phyloP scores from a whole-genome alignment of 2,329 filamentous ascomycete species.

The Aspergillus sp. region DNA sequence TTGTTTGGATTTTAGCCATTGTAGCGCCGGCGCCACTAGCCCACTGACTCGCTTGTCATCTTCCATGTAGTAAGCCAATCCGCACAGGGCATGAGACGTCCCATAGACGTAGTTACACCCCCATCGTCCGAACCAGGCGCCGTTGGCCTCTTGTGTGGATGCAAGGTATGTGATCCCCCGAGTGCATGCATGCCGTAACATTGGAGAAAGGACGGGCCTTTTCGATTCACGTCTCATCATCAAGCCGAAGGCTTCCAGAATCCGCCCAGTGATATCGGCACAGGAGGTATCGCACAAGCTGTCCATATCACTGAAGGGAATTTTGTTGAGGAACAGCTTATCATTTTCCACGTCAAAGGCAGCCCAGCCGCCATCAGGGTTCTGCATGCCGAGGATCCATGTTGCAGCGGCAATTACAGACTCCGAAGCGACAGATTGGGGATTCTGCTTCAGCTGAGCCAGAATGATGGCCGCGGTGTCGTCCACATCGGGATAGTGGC shows the following conservation, averaged over 20 bases:
- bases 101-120: constrained; percentile 39
- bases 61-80: constrained; percentile 24
- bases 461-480: constrained; percentile 36
- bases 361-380: constrained; percentile 40
- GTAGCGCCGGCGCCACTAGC: constrained; percentile 7
- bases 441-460: constrained; percentile 28
- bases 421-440: not conserved
- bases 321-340: constrained; percentile 35
- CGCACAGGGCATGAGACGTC: constrained; percentile 35
- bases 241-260: constrained; percentile 34
- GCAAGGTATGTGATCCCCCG: constrained; percentile 29
- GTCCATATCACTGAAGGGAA: constrained; percentile 42
- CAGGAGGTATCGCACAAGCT: constrained; percentile 36
- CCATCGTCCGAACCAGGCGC: constrained; percentile 39
- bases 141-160: constrained; percentile 26
- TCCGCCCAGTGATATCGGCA: constrained; percentile 37
- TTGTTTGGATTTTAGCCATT: constrained; percentile 30
- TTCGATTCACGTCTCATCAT: constrained; percentile 14
- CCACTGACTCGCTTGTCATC: not conserved
- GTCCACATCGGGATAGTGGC: constrained; percentile 37
- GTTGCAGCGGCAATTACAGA: constrained; percentile 16
- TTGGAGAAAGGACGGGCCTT: not conserved
- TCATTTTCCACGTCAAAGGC: constrained; percentile 40
- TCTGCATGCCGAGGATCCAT: constrained; percentile 42
- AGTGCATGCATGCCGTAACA: constrained; percentile 10